These are phyloP conservation scores for Mycena vitilis DNA, from an alignment of 768 basidiomycete species.

Conservation along the genomic window DNA sequence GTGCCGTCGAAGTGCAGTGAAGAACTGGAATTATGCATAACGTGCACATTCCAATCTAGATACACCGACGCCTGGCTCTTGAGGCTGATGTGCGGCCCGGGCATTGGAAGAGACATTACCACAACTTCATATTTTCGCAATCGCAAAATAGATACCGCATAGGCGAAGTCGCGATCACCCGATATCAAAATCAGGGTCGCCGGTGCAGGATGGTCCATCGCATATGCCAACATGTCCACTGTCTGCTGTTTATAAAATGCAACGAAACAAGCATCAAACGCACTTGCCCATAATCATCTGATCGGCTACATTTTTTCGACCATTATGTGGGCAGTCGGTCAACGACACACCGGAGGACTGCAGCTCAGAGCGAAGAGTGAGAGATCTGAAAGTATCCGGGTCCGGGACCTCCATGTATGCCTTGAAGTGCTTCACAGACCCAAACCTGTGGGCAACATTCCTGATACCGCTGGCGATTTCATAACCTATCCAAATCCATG, in stretches of 20 bases:
- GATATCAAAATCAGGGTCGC: slow-evolving; percentile 72
- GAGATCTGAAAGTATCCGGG: slow-evolving; percentile 45
- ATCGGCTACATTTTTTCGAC: slow-evolving; percentile 56
- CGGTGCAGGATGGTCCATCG: slow-evolving; percentile 68
- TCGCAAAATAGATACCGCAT: slow-evolving; percentile 68
- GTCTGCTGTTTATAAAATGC: slow-evolving; percentile 7
- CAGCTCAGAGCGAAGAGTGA: slow-evolving; percentile 56
- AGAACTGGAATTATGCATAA: slow-evolving; percentile 42
- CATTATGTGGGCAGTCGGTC: slow-evolving; percentile 51
- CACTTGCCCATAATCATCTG: slow-evolving; percentile 58
- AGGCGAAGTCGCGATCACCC: slow-evolving; percentile 75
- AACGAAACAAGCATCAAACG: slow-evolving; percentile 37
- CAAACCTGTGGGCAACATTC: slow-evolving; percentile 60
- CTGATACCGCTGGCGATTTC: slow-evolving; percentile 59
- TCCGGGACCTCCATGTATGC: slow-evolving; percentile 65
- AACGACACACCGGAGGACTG: slow-evolving; percentile 61
- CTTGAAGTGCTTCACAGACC: slow-evolving; percentile 63
- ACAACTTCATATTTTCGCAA: slow-evolving; percentile 65
- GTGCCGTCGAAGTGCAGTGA: background rate
- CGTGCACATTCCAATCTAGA: slow-evolving; percentile 61
- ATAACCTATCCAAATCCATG: slow-evolving; percentile 48
- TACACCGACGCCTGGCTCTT: slow-evolving; percentile 65
- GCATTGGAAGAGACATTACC: slow-evolving; percentile 54
- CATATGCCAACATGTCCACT: slow-evolving; percentile 78
- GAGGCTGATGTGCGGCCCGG: slow-evolving; percentile 56